A percentile compares a stretch with the other conserved stretches of the same genome.
phyloP scores from a whole-genome alignment of 192 early-diverging fungal genomes.

The Podila horticola region DNA sequence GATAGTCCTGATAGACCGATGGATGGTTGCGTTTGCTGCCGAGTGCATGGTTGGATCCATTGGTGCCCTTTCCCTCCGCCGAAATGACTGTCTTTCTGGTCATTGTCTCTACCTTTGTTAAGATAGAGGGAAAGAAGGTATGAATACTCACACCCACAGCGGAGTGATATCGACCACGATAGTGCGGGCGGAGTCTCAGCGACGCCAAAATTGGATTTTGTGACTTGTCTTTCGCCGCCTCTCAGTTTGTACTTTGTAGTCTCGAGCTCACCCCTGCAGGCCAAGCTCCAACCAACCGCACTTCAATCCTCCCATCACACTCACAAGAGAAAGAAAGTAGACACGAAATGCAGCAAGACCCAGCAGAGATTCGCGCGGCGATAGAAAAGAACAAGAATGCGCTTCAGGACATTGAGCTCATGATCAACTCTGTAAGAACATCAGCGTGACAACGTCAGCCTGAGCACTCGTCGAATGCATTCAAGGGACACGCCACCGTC shows the following conservation, averaged over 20 bases:
- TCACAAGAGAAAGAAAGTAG: not conserved
- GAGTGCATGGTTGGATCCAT: not conserved
- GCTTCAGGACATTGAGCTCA: conserved; percentile 39
- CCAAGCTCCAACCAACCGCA: not conserved
- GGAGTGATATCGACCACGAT: not conserved
- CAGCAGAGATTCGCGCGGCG: conserved; percentile 22
- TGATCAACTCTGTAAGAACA: conserved; percentile 44
- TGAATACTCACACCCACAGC: not conserved
- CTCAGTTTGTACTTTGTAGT: too few relatives aligned
- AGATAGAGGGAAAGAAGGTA: conserved; percentile 1
- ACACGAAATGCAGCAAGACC: not conserved
- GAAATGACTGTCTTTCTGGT: not conserved
- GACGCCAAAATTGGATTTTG: too few relatives aligned
- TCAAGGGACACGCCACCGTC: too few relatives aligned
- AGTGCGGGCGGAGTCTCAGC: too few relatives aligned
- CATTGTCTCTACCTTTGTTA: not conserved
- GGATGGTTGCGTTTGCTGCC: not conserved
- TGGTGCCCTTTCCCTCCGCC: not conserved
- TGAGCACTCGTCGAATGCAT: too few relatives aligned
- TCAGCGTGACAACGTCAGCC: not conserved
- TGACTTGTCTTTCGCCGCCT: too few relatives aligned
- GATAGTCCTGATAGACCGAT: conserved; percentile 9
- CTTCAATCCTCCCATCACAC: not conserved
- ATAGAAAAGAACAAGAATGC: conserved; percentile 32
- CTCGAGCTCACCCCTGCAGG: too few relatives aligned